Conservation (phyloP, 2,329 filamentous ascomycete genomes). For the Penicillium sp. region DNA sequence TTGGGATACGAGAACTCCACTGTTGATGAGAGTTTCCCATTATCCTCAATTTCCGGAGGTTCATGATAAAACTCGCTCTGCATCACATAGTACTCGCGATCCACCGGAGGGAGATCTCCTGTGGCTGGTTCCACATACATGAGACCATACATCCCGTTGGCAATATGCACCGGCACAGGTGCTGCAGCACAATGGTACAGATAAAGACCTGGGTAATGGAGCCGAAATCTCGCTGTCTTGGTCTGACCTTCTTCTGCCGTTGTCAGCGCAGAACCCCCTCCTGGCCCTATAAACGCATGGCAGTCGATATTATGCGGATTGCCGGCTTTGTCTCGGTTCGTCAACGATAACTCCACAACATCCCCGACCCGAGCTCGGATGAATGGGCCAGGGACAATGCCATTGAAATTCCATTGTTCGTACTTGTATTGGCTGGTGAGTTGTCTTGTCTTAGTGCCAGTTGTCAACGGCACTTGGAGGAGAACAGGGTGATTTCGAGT, state of each 20-base stretch:
- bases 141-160: not conserved
- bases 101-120: slow-evolving; percentile 28
- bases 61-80: slow-evolving; percentile 41
- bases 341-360: not conserved
- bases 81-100: slow-evolving; percentile 39
- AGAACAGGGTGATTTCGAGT: not conserved
- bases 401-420: not conserved
- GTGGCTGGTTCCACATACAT: slow-evolving; percentile 10
- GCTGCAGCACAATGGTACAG: not conserved
- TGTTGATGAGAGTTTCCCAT: slow-evolving; percentile 26
- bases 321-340: not conserved
- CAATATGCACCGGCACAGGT: not conserved
- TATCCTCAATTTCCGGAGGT: slow-evolving; percentile 32
- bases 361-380: not conserved
- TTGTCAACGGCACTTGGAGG: not conserved
- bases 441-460: not conserved
- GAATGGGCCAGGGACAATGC: not conserved
- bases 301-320: not conserved
- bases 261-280: not conserved
- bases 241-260: not conserved
- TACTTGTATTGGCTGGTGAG: not conserved
- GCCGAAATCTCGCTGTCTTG: not conserved
- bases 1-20: slow-evolving; percentile 22
- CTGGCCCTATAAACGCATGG: not conserved
- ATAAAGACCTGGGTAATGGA: not conserved